A percentile compares a stretch with the other conserved stretches of the same genome.
phyloP scores from a whole-genome alignment of 1,139 yeast genomes.

The Yamadazyma jaroonii region DNA sequence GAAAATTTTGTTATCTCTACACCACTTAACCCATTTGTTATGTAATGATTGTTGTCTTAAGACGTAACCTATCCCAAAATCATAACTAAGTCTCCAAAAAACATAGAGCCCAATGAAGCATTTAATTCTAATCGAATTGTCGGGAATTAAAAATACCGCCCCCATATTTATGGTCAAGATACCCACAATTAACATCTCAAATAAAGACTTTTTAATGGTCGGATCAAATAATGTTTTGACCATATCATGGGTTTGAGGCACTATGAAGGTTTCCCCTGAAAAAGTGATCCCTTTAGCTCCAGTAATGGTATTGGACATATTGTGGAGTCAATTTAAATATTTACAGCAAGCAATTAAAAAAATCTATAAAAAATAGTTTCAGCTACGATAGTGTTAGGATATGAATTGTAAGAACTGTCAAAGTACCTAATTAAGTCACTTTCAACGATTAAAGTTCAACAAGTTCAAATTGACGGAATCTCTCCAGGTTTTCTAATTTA shows the following conservation, averaged over 20 bases:
- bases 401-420: no score
- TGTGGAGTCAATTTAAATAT: background rate
- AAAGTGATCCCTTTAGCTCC: constrained; percentile 49
- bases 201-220: constrained; percentile 61
- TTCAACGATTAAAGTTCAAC: background rate
- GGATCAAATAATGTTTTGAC: constrained; percentile 82
- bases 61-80: constrained; percentile 75
- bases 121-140: constrained; percentile 34
- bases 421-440: no score
- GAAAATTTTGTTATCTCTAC: constrained; percentile 49
- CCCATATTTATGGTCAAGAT: constrained; percentile 51
- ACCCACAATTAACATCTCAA: constrained; percentile 59
- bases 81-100: constrained; percentile 78
- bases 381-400: no score
- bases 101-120: constrained; percentile 55
- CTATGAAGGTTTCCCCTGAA: constrained; percentile 51
- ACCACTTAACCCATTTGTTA: constrained; percentile 54
- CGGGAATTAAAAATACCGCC: constrained; percentile 41
- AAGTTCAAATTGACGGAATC: background rate
- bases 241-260: constrained; percentile 86
- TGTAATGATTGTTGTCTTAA: constrained; percentile 67
- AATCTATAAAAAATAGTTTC: no score
- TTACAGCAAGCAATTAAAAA: no score
- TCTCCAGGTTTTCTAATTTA: no score
- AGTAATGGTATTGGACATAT: constrained; percentile 19